Evolutionary conservation across 495 filamentous ascomycete species (phyloP).

Genomic region (Tuber umbilicatum): DNA sequence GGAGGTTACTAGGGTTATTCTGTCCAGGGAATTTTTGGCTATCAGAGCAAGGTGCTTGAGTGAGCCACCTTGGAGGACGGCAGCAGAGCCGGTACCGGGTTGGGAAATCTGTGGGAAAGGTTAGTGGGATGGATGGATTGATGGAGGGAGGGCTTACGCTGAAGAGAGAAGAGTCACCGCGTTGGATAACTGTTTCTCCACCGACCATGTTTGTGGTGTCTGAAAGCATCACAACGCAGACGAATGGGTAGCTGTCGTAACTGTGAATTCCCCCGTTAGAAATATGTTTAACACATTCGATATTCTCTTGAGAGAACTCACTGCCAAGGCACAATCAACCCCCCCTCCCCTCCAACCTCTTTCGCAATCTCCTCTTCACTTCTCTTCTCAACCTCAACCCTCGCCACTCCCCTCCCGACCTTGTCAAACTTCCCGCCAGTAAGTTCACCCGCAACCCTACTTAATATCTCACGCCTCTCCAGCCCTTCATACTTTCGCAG

Average conservation of each 20-base stretch:
- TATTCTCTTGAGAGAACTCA: slow-evolving; percentile 22
- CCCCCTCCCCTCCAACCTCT: slow-evolving; percentile 6
- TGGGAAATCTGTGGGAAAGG: slow-evolving; percentile 13
- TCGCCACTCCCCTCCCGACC: slow-evolving; percentile 7
- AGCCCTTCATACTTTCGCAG: slow-evolving; percentile 20
- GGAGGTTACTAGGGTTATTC: slow-evolving; percentile 44
- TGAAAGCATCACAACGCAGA: slow-evolving; percentile 44
- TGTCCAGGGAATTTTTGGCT: slow-evolving; percentile 39
- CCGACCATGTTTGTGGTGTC: slow-evolving; percentile 43
- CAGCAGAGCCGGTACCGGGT: slow-evolving; percentile 30
- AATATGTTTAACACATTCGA: background rate
- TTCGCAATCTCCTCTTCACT: slow-evolving; percentile 17
- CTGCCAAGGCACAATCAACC: slow-evolving; percentile 43
- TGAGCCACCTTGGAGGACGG: slow-evolving; percentile 43
- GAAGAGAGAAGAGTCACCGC: slow-evolving; percentile 37
- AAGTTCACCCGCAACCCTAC: slow-evolving; percentile 37
- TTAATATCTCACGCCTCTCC: slow-evolving; percentile 27
- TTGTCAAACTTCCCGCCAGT: slow-evolving; percentile 17
- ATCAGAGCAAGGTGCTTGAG: slow-evolving; percentile 43
- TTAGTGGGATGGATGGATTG: background rate
- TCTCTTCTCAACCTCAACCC: slow-evolving; percentile 9
- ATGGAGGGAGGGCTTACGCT: slow-evolving; percentile 25
- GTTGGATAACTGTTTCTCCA: slow-evolving; percentile 43
- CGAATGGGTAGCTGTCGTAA: slow-evolving; percentile 44
- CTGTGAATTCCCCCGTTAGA: slow-evolving; percentile 9